phyloP scores from a whole-genome alignment of 1,284 basidiomycete genomes.

The Trametes hirsuta region DNA sequence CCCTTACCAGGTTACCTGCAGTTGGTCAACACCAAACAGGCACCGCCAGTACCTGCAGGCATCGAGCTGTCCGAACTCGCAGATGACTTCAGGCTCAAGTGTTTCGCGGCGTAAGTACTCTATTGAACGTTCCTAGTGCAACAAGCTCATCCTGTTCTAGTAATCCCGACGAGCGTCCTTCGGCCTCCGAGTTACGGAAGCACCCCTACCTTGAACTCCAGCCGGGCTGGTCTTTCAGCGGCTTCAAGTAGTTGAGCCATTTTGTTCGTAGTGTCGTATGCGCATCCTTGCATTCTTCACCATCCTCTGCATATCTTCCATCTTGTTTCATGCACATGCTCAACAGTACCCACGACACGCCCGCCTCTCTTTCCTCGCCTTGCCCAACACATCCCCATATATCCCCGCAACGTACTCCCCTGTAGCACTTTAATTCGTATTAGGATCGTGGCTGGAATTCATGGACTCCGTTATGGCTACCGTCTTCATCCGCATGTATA shows the following conservation, averaged over 20 bases:
- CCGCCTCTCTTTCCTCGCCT: conserved; percentile 11
- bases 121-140: not conserved
- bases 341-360: conserved; percentile 23
- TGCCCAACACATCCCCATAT: conserved; percentile 25
- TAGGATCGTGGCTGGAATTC: conserved; percentile 22
- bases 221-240: conserved; percentile 78
- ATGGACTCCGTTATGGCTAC: conserved; percentile 19
- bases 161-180: conserved; percentile 87
- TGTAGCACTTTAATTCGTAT: conserved; percentile 31
- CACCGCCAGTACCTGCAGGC: conserved; percentile 89
- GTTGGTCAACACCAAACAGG: conserved; percentile 82
- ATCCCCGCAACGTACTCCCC: conserved; percentile 26
- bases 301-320: conserved; percentile 6
- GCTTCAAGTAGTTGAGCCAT: conserved; percentile 43
- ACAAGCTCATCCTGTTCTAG: conserved; percentile 41
- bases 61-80: conserved; percentile 77
- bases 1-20: conserved; percentile 34
- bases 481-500: conserved; percentile 11
- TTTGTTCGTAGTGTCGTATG: not conserved
- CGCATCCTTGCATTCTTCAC: conserved; percentile 8
- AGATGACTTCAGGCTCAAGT: conserved; percentile 86
- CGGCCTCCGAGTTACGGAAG: conserved; percentile 78
- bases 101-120: conserved; percentile 82
- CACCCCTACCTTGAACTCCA: conserved; percentile 86
- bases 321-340: conserved; percentile 25